Conservation (phyloP, 148 eudicot genomes). For the Cornus kousa region DNA sequence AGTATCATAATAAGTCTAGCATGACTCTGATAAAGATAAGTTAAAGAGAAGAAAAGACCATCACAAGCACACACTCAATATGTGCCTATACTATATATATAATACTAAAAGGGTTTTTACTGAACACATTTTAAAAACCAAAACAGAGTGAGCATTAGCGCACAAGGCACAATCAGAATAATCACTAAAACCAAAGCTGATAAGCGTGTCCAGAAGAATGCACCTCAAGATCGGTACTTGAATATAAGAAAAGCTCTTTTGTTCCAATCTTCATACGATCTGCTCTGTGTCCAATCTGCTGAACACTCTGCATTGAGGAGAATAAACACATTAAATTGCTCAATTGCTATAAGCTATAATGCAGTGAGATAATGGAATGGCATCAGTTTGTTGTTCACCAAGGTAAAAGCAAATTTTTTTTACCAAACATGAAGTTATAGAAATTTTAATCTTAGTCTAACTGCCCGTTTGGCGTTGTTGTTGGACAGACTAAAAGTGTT, state of each 20-base stretch:
- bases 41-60: background rate
- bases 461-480: no score
- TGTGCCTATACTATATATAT: background rate
- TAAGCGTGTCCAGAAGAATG: conserved; percentile 7
- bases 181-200: background rate
- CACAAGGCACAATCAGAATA: background rate
- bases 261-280: conserved; percentile 72
- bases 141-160: background rate
- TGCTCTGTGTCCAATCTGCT: conserved; percentile 94
- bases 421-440: background rate
- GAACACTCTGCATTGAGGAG: conserved; percentile 67
- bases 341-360: background rate
- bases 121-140: background rate
- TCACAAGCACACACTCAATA: conserved; percentile 5
- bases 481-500: no score
- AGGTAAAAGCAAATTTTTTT: background rate
- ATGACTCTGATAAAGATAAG: no score
- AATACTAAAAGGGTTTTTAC: background rate
- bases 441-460: background rate
- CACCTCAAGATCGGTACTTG: conserved; percentile 92
- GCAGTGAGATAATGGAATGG: background rate
- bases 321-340: background rate
- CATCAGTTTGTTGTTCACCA: background rate
- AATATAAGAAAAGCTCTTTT: conserved; percentile 73
- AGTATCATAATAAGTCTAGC: background rate